phyloP scores from a whole-genome alignment of 176 grass and related monocot species.

The Cenchrus americanus region DNA sequence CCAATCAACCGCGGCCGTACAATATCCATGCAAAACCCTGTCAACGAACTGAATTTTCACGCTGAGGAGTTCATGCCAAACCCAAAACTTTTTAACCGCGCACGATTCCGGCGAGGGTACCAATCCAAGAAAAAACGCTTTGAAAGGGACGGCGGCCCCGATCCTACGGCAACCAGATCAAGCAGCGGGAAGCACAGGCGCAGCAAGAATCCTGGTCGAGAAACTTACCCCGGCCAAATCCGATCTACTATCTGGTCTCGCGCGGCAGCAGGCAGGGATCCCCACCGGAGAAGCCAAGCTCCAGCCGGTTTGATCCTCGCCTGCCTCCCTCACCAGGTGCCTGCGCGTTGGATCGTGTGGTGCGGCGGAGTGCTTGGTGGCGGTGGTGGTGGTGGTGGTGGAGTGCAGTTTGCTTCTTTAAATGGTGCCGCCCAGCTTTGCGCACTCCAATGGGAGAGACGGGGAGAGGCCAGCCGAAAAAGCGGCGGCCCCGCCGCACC shows the following conservation, averaged over 20 bases:
- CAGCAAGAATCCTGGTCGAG: not conserved
- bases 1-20: constrained; percentile 30
- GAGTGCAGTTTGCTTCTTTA: constrained; percentile 52
- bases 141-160: constrained; percentile 19
- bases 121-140: constrained; percentile 17
- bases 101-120: constrained; percentile 8
- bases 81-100: not conserved
- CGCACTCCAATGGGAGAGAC: constrained; percentile 66
- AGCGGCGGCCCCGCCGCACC: constrained; percentile 56
- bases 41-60: constrained; percentile 25
- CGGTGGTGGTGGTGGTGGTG: constrained; percentile 40
- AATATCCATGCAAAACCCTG: constrained; percentile 44
- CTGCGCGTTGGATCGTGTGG: constrained; percentile 8
- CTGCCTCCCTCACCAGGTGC: constrained; percentile 7
- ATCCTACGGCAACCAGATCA: constrained; percentile 19
- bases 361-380: constrained; percentile 49
- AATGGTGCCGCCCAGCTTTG: constrained; percentile 73
- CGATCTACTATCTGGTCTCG: constrained; percentile 26
- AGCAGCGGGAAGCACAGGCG: not conserved
- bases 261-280: constrained; percentile 15
- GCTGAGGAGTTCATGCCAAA: not conserved
- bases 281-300: constrained; percentile 34
- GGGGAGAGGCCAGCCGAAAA: constrained; percentile 47
- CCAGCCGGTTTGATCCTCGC: constrained; percentile 32
- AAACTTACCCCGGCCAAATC: constrained; percentile 37